These are phyloP conservation scores for Alternaria alternata DNA, from an alignment of 2,329 filamentous ascomycete species.

Conservation along the genomic window DNA sequence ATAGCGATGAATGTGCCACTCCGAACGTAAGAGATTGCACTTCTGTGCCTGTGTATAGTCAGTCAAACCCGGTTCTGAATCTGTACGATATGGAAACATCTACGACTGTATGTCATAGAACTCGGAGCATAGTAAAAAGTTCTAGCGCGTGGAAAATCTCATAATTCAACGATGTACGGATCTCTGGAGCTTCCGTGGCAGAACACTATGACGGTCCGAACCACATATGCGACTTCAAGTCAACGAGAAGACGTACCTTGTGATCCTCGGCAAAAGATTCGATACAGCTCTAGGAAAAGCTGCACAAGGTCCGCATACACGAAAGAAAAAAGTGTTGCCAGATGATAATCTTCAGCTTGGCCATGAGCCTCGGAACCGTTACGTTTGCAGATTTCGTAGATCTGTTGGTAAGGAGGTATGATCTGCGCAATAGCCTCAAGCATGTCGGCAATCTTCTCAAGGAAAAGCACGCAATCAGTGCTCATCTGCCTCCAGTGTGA, in stretches of 20 bases:
- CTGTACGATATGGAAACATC: background rate
- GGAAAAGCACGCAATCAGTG: conserved; percentile 29
- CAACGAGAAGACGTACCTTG: conserved; percentile 29
- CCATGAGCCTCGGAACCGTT: conserved; percentile 8
- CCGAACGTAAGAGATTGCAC: conserved; percentile 22
- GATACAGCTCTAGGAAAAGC: conserved; percentile 37
- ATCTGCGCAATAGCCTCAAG: conserved; percentile 33
- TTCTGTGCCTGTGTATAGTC: conserved; percentile 31
- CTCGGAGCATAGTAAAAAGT: background rate
- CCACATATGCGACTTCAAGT: background rate
- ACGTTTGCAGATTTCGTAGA: conserved; percentile 25
- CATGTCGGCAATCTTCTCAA: conserved; percentile 36
- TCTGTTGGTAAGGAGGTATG: conserved; percentile 35
- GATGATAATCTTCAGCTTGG: conserved; percentile 17
- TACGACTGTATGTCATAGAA: background rate
- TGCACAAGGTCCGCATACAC: conserved; percentile 39
- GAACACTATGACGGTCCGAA: background rate
- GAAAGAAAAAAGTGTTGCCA: conserved; percentile 33
- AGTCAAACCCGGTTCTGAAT: conserved; percentile 11
- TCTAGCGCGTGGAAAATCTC: conserved; percentile 4
- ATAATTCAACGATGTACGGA: background rate
- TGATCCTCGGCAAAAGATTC: conserved; percentile 32
- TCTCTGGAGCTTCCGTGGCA: background rate
- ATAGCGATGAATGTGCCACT: conserved; percentile 21
- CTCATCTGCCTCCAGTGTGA: conserved; percentile 24